Conservation (phyloP, 1,284 basidiomycete species). For the Ustilago lituana region DNA sequence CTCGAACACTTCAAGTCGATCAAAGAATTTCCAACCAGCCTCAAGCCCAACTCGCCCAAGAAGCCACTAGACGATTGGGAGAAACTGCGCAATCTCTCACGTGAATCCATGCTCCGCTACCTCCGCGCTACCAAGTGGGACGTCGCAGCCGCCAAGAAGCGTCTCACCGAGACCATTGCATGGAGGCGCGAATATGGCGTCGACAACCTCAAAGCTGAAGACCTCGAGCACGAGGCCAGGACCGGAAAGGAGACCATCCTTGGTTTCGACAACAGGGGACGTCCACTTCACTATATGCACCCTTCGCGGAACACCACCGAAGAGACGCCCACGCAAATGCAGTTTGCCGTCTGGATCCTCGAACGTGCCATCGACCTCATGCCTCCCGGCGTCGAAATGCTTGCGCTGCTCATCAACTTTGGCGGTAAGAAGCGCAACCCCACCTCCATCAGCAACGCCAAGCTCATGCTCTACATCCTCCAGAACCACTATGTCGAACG, state of each 20-base stretch:
- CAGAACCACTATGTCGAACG: conserved; percentile 67
- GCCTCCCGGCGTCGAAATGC: conserved; percentile 67
- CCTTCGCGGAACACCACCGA: conserved; percentile 65
- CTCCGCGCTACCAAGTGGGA: conserved; percentile 68
- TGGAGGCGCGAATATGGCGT: conserved; percentile 69
- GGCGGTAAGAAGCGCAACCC: conserved; percentile 59
- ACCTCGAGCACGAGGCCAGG: conserved; percentile 63
- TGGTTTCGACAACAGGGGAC: conserved; percentile 67
- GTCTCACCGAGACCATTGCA: conserved; percentile 67
- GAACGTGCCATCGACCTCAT: conserved; percentile 68
- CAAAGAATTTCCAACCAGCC: conserved; percentile 43
- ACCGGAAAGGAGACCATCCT: conserved; percentile 68
- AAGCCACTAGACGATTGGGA: conserved; percentile 63
- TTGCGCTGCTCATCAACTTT: conserved; percentile 63
- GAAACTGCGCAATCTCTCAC: conserved; percentile 62
- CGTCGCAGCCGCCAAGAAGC: conserved; percentile 60
- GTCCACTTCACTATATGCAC: conserved; percentile 69
- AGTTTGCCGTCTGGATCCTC: conserved; percentile 68
- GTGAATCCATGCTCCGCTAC: conserved; percentile 66
- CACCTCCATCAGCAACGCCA: conserved; percentile 55
- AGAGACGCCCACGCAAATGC: conserved; percentile 67
- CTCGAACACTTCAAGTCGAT: conserved; percentile 48
- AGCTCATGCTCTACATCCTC: conserved; percentile 67
- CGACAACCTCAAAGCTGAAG: conserved; percentile 62
- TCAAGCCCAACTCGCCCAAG: conserved; percentile 34